Conservation (phyloP, 306 rosid species). For the Quercus suber region DNA sequence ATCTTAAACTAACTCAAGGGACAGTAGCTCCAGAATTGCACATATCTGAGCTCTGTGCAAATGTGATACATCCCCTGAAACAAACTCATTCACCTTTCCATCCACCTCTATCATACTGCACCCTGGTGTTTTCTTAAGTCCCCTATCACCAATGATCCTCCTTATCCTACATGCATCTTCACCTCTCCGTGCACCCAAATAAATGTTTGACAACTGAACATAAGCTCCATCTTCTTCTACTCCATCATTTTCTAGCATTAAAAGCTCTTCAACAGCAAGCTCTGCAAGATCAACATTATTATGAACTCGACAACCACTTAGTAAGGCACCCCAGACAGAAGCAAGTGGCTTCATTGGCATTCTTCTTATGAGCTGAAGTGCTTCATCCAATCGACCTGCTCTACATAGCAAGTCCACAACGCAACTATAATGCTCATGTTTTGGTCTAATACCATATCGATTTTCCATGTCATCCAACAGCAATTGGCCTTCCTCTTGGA, state of each 20-base stretch:
- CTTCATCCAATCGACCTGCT: conserved; percentile 33
- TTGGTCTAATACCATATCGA: conserved; percentile 30
- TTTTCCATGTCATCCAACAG: conserved; percentile 30
- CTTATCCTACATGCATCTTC: conserved; percentile 40
- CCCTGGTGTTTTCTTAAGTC: conserved; percentile 43
- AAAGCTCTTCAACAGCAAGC: conserved; percentile 37
- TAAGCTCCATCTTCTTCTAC: conserved; percentile 36
- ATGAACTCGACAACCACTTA: conserved; percentile 32
- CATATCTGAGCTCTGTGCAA: conserved; percentile 11
- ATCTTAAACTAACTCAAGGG: conserved; percentile 15
- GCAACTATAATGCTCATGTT: conserved; percentile 45
- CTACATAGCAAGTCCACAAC: conserved; percentile 41
- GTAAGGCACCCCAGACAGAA: conserved; percentile 52
- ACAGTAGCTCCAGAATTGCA: conserved; percentile 23
- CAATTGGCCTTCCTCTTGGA: conserved; percentile 32
- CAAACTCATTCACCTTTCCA: conserved; percentile 38
- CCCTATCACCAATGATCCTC: conserved; percentile 31
- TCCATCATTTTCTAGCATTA: conserved; percentile 23
- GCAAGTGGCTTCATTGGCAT: conserved; percentile 51
- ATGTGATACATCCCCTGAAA: conserved; percentile 33
- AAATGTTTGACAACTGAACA: conserved; percentile 45
- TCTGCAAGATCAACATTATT: conserved; percentile 40
- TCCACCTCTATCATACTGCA: conserved; percentile 45
- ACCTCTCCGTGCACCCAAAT: conserved; percentile 32
- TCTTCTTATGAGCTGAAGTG: conserved; percentile 29